These are phyloP conservation scores for Xylaria intraflava DNA, from an alignment of 495 filamentous ascomycete species.

Conservation along the genomic window DNA sequence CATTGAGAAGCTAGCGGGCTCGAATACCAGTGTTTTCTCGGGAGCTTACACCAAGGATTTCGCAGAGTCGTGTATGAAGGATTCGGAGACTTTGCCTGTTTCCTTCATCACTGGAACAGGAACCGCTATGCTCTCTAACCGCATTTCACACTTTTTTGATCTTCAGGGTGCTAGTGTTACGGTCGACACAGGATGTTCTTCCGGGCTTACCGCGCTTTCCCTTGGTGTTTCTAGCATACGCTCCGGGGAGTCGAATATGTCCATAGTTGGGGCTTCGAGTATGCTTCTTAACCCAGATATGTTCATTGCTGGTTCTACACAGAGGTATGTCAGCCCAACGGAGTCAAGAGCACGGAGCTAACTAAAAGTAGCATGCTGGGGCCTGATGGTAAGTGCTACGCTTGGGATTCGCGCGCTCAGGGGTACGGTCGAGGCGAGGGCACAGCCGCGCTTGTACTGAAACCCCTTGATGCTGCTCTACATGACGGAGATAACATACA, in stretches of 20 bases:
- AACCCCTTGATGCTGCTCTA: conserved; percentile 40
- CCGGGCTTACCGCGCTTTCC: conserved; percentile 27
- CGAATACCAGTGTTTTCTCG: conserved; percentile 27
- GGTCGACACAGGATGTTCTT: conserved; percentile 41
- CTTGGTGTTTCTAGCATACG: conserved; percentile 17
- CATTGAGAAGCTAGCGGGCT: conserved; percentile 12
- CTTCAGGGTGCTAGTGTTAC: conserved; percentile 37
- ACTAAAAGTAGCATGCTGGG: conserved; percentile 22
- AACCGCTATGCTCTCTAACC: conserved; percentile 40
- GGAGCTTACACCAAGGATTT: background rate
- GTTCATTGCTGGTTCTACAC: background rate
- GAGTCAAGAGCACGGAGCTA: too few species aligned
- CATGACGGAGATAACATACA: conserved; percentile 41
- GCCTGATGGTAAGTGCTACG: conserved; percentile 34
- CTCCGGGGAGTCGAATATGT: background rate
- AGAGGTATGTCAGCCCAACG: background rate
- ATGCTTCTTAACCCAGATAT: background rate
- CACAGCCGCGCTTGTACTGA: conserved; percentile 45
- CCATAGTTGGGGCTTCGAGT: conserved; percentile 11
- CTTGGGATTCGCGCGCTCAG: conserved; percentile 47
- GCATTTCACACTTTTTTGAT: conserved; percentile 43
- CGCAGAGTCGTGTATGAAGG: background rate
- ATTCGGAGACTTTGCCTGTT: background rate
- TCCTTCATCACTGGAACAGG: conserved; percentile 36
- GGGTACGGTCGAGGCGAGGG: conserved; percentile 57